Conservation (phyloP, 352 stramenopile genomes). For the Globisporangium cystogenes region DNA sequence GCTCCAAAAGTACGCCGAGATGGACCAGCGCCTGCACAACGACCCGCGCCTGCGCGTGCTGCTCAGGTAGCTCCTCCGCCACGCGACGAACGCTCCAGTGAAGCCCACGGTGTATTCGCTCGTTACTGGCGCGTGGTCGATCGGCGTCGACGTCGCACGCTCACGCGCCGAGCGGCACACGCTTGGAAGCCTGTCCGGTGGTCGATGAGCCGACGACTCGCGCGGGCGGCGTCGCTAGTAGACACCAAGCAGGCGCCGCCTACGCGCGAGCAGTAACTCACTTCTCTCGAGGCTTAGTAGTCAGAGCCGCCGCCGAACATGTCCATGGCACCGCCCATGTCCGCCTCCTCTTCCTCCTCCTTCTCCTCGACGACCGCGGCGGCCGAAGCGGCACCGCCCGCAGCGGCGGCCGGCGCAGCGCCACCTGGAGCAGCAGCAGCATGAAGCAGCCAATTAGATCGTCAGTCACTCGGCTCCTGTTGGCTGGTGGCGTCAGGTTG, state of each 20-base stretch:
- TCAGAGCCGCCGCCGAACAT: conserved; percentile 86
- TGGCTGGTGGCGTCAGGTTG: not conserved
- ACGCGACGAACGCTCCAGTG: conserved; percentile 27
- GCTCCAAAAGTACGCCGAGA: conserved; percentile 92
- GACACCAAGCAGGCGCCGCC: not conserved
- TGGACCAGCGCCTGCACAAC: conserved; percentile 89
- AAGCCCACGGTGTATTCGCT: conserved; percentile 76
- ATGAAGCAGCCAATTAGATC: not conserved
- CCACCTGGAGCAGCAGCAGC: conserved; percentile 27
- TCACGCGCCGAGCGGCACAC: conserved; percentile 5
- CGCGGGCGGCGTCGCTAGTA: not conserved
- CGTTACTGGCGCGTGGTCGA: conserved; percentile 27
- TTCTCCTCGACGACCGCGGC: conserved; percentile 55
- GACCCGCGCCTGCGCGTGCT: conserved; percentile 79
- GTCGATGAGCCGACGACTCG: not conserved
- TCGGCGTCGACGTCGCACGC: not conserved
- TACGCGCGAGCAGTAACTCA: conserved; percentile 2
- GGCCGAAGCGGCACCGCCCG: conserved; percentile 37
- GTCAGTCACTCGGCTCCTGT: conserved; percentile 2
- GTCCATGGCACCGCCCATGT: conserved; percentile 80
- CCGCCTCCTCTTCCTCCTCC: conserved; percentile 85
- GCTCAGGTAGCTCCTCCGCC: conserved; percentile 52
- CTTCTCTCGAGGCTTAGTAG: conserved; percentile 70
- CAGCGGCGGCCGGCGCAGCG: conserved; percentile 42
- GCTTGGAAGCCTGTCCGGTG: conserved; percentile 1